Conservation (phyloP, 2,329 filamentous ascomycete species). For the Phaeosphaeriaceae sp. region DNA sequence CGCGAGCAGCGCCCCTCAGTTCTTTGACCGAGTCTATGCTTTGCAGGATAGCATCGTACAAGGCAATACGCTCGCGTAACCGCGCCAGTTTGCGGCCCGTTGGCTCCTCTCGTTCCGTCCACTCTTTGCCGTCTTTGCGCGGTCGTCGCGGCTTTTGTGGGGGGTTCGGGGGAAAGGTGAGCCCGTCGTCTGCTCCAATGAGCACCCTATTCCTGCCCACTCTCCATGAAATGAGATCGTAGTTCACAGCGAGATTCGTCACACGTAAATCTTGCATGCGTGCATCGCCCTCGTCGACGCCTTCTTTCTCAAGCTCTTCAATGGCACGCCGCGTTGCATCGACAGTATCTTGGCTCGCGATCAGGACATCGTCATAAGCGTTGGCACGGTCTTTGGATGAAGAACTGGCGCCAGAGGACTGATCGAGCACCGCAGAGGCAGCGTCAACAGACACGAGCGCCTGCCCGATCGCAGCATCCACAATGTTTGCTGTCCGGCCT, state of each 20-base stretch:
- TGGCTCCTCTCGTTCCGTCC: constrained; percentile 66
- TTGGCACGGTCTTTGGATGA: constrained; percentile 74
- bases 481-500: constrained; percentile 82
- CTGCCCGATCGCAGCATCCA: constrained; percentile 90
- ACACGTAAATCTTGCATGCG: constrained; percentile 93
- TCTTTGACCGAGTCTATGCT: constrained; percentile 91
- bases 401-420: constrained; percentile 50
- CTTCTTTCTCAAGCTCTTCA: constrained; percentile 85
- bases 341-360: constrained; percentile 89
- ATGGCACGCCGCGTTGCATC: constrained; percentile 94
- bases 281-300: constrained; percentile 80
- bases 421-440: constrained; percentile 60
- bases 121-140: constrained; percentile 58
- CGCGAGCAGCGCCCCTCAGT: constrained; percentile 86
- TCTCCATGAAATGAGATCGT: constrained; percentile 91
- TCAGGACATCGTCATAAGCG: constrained; percentile 90
- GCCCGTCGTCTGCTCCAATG: constrained; percentile 82
- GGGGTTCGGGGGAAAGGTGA: constrained; percentile 61
- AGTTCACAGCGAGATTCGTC: constrained; percentile 91
- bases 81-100: constrained; percentile 78
- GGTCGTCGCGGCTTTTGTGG: constrained; percentile 60
- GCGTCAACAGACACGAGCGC: constrained; percentile 74
- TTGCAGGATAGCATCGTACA: constrained; percentile 91
- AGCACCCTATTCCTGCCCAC: constrained; percentile 91
- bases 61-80: constrained; percentile 82